Evolutionary conservation across 2,329 filamentous ascomycete species (phyloP), one percentile per base, ranked within the genome.

Genomic region (Calonectria leucothoes): DNA sequence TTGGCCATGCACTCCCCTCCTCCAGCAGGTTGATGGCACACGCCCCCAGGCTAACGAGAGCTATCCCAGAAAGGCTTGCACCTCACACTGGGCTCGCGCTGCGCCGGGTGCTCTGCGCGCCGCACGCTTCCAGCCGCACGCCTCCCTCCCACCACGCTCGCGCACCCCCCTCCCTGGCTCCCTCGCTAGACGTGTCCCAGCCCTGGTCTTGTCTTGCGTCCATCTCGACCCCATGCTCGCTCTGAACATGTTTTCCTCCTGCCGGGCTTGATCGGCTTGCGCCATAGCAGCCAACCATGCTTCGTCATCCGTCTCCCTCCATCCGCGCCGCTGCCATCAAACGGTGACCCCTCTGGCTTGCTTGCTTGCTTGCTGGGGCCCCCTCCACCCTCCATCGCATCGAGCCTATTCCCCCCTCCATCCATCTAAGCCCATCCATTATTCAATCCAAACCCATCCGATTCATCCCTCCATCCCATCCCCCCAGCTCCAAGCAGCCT

Each of bases 271-370:
- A 23, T 33, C 33, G 73, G 74, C 73, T 76, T 80, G 81, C 79
- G 81, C 78, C 81, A 81, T 82, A 72, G 75, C 76, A 78, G 76
- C 82, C 82, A 83, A 83, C 82, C 82, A 81, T 78, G 73, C 76
- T 74, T 79, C 82, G 81, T 82, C 81, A 83, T 82, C 81, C 77
- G 78, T 74, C 76, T 79, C 76, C 79, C 76, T 79, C 80, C 74
- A 80, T 79, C 76, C 76, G 77, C 76, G 75, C 80, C 75, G 77
- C 75, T 77, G 77, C 73, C 76, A 76, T 75, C 71, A 77, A 80
- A 79, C 78, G 76, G 76, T 77, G 76, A 75, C 66, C 78, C 76
- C 72, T 61, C 55, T 29, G 55, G 55, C 55, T 61, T 61, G 55
- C 55, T 59, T 59, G 55, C 77, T 71, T 55, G 51, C 55, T 59